Percentiles rank a stretch among this genome's conserved stretches.
Evolutionary conservation across 2,329 filamentous ascomycete genomes (phyloP).

Genomic region (Fusarium tanahbumbuense): DNA sequence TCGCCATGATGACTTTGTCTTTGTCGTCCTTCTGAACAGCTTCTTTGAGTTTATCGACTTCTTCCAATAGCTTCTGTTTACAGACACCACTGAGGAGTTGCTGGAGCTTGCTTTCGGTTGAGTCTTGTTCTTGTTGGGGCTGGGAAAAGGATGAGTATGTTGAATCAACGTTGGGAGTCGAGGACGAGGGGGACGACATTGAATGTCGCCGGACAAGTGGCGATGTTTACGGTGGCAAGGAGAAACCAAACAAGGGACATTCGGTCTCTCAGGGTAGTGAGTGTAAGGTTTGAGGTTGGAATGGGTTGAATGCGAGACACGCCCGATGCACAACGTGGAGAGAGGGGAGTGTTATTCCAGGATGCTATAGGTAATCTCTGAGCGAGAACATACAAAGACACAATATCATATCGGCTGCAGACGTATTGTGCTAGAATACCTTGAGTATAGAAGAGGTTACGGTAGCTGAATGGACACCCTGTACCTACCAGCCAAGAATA

Average conservation of each 20-base stretch:
- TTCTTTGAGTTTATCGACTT: conserved; percentile 45
- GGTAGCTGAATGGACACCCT: conserved; percentile 2
- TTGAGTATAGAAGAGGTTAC: not conserved
- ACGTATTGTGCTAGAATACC: not conserved
- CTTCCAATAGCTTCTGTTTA: conserved; percentile 43
- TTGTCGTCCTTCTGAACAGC: conserved; percentile 44
- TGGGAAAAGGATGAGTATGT: conserved; percentile 21
- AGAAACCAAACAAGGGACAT: conserved; percentile 31
- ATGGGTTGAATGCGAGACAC: conserved; percentile 31
- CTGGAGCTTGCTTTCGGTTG: conserved; percentile 34
- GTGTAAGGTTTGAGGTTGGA: not conserved
- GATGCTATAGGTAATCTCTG: conserved; percentile 17
- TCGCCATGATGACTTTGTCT: conserved; percentile 45
- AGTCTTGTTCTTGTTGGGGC: conserved; percentile 17
- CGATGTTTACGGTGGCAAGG: conserved; percentile 29
- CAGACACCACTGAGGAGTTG: conserved; percentile 40
- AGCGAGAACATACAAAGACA: conserved; percentile 27
- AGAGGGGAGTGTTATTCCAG: conserved; percentile 30
- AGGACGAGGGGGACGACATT: conserved; percentile 39
- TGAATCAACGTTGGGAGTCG: conserved; percentile 21
- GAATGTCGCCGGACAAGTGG: conserved; percentile 29
- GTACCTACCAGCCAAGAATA: conserved; percentile 15
- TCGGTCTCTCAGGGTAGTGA: conserved; percentile 1
- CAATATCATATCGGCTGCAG: conserved; percentile 20
- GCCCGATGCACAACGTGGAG: conserved; percentile 2